Evolutionary conservation across 2,329 filamentous ascomycete species (phyloP).

Genomic region (Fusarium secorum): DNA sequence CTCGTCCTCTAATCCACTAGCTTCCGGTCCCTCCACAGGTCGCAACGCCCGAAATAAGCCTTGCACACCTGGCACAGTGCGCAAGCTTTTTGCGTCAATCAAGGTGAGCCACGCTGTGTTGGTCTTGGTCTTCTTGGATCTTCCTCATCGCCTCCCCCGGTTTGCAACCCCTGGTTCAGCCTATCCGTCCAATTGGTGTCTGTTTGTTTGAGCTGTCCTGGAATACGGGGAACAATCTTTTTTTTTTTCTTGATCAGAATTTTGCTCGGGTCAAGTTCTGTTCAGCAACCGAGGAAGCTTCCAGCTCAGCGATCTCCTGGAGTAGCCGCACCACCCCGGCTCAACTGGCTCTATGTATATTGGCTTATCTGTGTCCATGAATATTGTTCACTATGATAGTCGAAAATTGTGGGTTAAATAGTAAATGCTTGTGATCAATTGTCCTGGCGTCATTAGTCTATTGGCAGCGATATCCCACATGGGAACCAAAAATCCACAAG

Average conservation of each 20-base stretch:
- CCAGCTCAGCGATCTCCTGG: constrained; percentile 7
- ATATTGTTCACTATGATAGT: constrained; percentile 18
- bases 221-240: constrained; percentile 15
- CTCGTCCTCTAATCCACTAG: constrained; percentile 25
- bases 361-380: neutral
- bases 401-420: neutral
- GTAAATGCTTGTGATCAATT: constrained; percentile 20
- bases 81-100: constrained; percentile 1
- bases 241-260: constrained; percentile 1
- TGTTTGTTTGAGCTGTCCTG: constrained; percentile 12
- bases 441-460: constrained; percentile 15
- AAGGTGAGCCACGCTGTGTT: constrained; percentile 30
- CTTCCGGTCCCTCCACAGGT: constrained; percentile 10
- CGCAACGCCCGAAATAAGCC: constrained; percentile 27
- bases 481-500: constrained; percentile 32
- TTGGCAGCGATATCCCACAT: constrained; percentile 22
- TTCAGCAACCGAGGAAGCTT: constrained; percentile 7
- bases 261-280: constrained; percentile 7
- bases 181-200: constrained; percentile 33
- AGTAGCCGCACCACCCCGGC: neutral
- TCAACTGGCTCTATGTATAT: neutral
- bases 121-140: constrained; percentile 35
- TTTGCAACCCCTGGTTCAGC: constrained; percentile 27
- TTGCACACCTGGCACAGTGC: constrained; percentile 26
- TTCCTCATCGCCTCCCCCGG: constrained; percentile 30